Percentiles rank a stretch among this genome's conserved stretches.
These are phyloP conservation scores for Mycosarcoma mackinlayi DNA, from an alignment of 1,284 basidiomycete species.

Conservation along the genomic window DNA sequence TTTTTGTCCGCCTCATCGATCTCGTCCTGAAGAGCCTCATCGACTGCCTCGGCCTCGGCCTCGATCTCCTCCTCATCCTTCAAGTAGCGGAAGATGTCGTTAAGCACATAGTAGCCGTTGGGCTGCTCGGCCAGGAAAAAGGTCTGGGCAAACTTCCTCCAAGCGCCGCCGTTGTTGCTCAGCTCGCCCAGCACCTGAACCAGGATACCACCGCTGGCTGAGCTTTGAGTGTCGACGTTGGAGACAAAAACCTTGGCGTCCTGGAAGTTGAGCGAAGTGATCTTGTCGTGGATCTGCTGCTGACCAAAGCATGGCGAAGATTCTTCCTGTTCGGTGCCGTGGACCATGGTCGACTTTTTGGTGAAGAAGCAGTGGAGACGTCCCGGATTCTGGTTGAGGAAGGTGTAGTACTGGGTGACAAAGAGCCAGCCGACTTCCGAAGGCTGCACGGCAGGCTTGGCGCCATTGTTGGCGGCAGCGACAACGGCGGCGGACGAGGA, in stretches of 20 bases:
- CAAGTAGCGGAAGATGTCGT: conserved; percentile 99
- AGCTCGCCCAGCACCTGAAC: conserved; percentile 99
- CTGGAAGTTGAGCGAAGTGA: conserved; percentile 89
- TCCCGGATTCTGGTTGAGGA: conserved; percentile 95
- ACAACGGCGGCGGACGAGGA: conserved; percentile 32
- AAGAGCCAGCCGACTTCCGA: conserved; percentile 69
- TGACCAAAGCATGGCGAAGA: conserved; percentile 87
- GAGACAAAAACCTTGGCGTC: conserved; percentile 96
- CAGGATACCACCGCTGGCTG: conserved; percentile 93
- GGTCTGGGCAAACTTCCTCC: conserved; percentile 99
- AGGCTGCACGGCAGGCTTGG: conserved; percentile 55
- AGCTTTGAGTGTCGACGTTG: conserved; percentile 74
- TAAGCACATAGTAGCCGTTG: conserved; percentile 98
- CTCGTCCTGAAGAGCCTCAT: conserved; percentile 48
- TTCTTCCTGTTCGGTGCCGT: conserved; percentile 82
- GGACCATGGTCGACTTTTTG: conserved; percentile 88
- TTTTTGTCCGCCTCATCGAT: conserved; percentile 44
- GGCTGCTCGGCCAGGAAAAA: conserved; percentile 99
- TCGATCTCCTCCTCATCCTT: conserved; percentile 89
- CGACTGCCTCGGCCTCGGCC: conserved; percentile 48
- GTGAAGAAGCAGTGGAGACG: conserved; percentile 99
- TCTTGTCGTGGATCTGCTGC: conserved; percentile 97
- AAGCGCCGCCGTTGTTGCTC: conserved; percentile 82
- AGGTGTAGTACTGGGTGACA: conserved; percentile 74
- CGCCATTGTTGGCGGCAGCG: conserved; percentile 16